Evolutionary conservation across 116 monocot genomes (phyloP).

Genomic region (Papilionanthe hybrid): DNA sequence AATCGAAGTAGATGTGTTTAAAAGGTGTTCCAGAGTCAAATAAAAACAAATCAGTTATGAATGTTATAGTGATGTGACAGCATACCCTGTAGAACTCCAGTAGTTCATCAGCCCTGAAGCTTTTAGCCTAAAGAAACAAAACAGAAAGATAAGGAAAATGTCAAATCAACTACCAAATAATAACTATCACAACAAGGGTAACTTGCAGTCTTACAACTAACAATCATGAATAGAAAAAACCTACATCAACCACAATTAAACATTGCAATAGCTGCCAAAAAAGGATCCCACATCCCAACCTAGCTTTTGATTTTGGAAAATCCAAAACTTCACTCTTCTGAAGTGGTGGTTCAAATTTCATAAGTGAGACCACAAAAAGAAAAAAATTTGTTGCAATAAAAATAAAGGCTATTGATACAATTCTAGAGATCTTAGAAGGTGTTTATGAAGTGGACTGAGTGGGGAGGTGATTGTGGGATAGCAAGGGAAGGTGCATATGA

Average conservation of each 20-base stretch:
- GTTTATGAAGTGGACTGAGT: no score
- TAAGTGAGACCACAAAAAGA: neutral
- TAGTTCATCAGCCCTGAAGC: constrained; percentile 86
- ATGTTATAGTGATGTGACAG: neutral
- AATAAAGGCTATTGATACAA: no score
- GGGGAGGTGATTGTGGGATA: no score
- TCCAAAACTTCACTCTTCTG: neutral
- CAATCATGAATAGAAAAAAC: neutral
- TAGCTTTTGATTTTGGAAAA: neutral
- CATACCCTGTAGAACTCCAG: constrained; percentile 91
- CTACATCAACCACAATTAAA: neutral
- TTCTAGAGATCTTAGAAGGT: no score
- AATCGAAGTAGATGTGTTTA: neutral
- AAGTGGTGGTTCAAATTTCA: neutral
- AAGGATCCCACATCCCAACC: neutral
- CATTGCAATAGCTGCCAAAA: neutral
- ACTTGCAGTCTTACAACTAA: neutral
- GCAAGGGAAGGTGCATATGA: no score
- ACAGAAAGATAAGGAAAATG: neutral
- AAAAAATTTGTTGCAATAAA: neutral
- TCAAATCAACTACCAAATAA: constrained; percentile 9
- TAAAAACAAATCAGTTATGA: neutral
- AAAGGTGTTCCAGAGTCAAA: neutral
- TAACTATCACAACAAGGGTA: neutral
- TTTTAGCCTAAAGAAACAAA: constrained; percentile 44